Conservation (phyloP, 192 early-diverging fungal species). For the Umbelopsis sp. region DNA sequence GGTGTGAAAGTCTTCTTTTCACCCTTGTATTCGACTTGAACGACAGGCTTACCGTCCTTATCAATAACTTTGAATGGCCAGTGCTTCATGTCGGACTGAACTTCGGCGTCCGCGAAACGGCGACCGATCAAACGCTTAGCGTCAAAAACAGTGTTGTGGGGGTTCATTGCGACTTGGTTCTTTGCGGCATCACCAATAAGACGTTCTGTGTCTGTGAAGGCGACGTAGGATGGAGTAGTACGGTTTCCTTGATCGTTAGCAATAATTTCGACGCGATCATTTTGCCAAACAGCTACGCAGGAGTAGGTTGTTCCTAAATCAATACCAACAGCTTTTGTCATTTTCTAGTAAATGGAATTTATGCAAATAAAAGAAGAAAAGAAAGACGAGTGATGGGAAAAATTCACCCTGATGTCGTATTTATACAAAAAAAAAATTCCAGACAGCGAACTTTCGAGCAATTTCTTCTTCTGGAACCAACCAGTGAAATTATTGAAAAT, state of each 20-base stretch:
- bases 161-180: constrained; percentile 98
- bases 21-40: constrained; percentile 95
- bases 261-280: constrained; percentile 87
- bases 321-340: constrained; percentile 81
- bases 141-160: constrained; percentile 96
- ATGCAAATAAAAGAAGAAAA: neutral
- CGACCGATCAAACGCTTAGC: constrained; percentile 99
- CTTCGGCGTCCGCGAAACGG: constrained; percentile 87
- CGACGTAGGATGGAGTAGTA: constrained; percentile 97
- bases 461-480: constrained; percentile 11
- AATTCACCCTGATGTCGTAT: neutral
- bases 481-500: neutral
- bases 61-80: constrained; percentile 93
- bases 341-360: neutral
- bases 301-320: constrained; percentile 99
- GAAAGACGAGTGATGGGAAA: constrained; percentile 16
- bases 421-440: constrained; percentile 1
- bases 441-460: neutral
- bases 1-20: constrained; percentile 96
- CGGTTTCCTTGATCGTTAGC: constrained; percentile 99
- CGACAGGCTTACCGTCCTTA: constrained; percentile 86
- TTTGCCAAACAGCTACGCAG: constrained; percentile 78
- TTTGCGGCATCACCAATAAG: constrained; percentile 98
- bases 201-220: constrained; percentile 94
- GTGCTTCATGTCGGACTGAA: constrained; percentile 99